Evolutionary conservation across 169 alveolate genomes (phyloP).

Genomic region (Eimeria falciformis): DNA sequence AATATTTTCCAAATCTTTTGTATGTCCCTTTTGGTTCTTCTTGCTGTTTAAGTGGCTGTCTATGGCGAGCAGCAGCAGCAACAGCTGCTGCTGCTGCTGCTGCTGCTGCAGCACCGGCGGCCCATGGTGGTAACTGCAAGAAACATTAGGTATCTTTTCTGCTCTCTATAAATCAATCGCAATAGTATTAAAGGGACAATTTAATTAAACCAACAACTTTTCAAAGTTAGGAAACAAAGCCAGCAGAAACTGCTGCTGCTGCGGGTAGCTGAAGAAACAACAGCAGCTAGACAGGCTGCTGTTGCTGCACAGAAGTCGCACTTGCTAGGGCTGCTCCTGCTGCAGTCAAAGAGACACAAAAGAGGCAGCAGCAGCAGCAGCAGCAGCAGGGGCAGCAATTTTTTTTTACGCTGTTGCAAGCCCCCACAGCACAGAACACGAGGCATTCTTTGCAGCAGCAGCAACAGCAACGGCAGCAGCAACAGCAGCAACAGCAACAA

Average conservation of each 20-base stretch:
- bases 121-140: too few species aligned
- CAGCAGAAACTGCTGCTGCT: conserved; percentile 10
- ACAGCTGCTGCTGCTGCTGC: neutral
- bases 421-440: neutral
- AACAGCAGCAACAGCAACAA: neutral
- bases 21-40: neutral
- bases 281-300: neutral
- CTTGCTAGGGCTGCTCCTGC: neutral
- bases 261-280: neutral
- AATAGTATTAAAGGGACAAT: too few species aligned
- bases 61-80: neutral
- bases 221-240: neutral
- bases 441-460: neutral
- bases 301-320: conserved; percentile 4
- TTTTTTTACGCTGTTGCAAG: neutral
- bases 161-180: too few species aligned
- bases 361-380: neutral
- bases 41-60: neutral
- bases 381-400: conserved; percentile 11
- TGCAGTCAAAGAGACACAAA: conserved; percentile 3
- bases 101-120: neutral
- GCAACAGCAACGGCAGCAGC: conserved; percentile 38
- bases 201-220: neutral
- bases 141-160: too few species aligned
- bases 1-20: too few species aligned